phyloP scores from a whole-genome alignment of 2,329 filamentous ascomycete genomes.

The Colletotrichum echinochloae region DNA sequence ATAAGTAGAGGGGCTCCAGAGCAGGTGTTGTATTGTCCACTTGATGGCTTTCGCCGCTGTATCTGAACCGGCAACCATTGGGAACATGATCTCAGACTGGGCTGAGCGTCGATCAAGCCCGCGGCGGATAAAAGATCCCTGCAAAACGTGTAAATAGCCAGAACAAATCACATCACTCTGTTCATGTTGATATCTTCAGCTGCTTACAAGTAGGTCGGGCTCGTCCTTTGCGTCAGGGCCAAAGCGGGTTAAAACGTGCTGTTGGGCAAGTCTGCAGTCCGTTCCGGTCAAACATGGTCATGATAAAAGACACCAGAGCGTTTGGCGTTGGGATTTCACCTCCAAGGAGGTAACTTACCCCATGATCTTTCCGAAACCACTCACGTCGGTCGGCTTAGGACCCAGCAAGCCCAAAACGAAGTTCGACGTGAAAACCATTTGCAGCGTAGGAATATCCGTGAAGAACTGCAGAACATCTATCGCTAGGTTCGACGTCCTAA shows the following conservation, averaged over 20 bases:
- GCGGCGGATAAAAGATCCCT: neutral
- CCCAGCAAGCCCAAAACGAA: slow-evolving; percentile 5
- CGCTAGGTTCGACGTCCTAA: slow-evolving; percentile 19
- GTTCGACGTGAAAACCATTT: slow-evolving; percentile 14
- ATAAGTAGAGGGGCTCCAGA: slow-evolving; percentile 44
- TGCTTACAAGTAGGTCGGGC: too few relatives aligned
- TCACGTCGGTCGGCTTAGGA: slow-evolving; percentile 17
- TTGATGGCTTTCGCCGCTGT: slow-evolving; percentile 54
- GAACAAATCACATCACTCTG: neutral
- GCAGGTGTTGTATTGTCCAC: slow-evolving; percentile 62
- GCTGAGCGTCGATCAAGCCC: slow-evolving; percentile 27
- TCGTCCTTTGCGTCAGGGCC: too few relatives aligned
- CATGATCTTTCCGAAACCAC: slow-evolving; percentile 33
- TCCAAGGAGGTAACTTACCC: slow-evolving; percentile 1
- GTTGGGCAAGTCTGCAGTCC: too few relatives aligned
- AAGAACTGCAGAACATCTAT: slow-evolving; percentile 32
- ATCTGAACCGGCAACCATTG: slow-evolving; percentile 51
- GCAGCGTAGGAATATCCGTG: slow-evolving; percentile 27
- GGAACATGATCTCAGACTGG: slow-evolving; percentile 33
- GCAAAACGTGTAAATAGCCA: slow-evolving; percentile 44
- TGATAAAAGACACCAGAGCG: neutral
- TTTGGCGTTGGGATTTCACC: neutral
- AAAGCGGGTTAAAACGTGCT: too few relatives aligned
- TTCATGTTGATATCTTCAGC: too few relatives aligned
- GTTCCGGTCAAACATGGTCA: neutral